Percentiles rank a stretch among this genome's conserved stretches.
phyloP scores from a whole-genome alignment of 148 eudicot species.

The Rhododendron molle region DNA sequence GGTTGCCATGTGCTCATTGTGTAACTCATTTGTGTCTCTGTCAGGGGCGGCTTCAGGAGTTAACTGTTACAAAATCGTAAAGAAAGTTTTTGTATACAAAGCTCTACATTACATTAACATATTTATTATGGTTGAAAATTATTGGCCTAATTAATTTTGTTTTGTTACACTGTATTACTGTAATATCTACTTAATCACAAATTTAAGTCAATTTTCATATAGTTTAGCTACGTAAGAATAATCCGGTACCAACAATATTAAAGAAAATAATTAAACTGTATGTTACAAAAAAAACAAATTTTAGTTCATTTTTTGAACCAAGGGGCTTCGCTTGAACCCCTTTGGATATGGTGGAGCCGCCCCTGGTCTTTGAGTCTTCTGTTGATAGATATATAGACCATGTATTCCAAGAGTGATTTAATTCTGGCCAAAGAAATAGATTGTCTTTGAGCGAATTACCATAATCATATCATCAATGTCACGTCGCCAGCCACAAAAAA shows the following conservation, averaged over 20 bases:
- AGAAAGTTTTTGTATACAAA: neutral
- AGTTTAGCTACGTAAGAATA: neutral
- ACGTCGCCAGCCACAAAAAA: slow-evolving; percentile 92
- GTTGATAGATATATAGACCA: neutral
- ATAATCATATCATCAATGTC: slow-evolving; percentile 88
- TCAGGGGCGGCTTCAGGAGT: neutral
- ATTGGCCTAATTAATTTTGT: neutral
- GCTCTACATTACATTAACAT: neutral
- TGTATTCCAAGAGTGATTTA: neutral
- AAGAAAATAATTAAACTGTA: no score
- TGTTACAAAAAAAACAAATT: neutral
- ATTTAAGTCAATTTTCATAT: neutral
- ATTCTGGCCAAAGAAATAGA: neutral
- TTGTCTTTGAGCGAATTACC: slow-evolving; percentile 30
- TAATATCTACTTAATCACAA: neutral
- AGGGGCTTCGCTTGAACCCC: neutral
- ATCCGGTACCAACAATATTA: neutral
- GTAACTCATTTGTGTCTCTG: neutral
- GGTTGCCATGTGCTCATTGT: neutral
- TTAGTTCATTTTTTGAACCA: neutral
- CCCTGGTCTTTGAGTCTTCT: neutral
- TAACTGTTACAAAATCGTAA: neutral
- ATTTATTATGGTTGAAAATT: no score
- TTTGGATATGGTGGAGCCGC: neutral
- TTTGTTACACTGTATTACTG: neutral